Evolutionary conservation across 768 basidiomycete genomes (phyloP).

Genomic region (Hypsizygus marmoreus): DNA sequence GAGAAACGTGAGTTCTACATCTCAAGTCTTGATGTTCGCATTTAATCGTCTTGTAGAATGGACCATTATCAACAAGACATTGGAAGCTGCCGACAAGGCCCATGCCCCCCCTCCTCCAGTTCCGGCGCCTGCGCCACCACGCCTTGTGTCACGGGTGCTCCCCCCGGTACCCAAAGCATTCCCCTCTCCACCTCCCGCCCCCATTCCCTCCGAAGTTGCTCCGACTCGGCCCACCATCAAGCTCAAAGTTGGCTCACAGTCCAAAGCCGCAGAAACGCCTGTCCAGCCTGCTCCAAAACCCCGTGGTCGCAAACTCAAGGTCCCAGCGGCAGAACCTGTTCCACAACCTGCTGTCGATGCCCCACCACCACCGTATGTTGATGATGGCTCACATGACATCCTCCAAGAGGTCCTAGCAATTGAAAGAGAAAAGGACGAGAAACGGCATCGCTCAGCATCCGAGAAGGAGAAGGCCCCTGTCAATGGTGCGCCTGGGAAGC

Average conservation of each 20-base stretch:
- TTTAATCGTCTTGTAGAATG: constrained; percentile 59
- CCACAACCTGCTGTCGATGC: constrained; percentile 50
- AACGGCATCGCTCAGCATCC: constrained; percentile 44
- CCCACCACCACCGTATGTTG: constrained; percentile 67
- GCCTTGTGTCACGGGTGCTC: constrained; percentile 37
- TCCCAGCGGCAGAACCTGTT: constrained; percentile 30
- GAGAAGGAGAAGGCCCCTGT: constrained; percentile 40
- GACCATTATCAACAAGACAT: constrained; percentile 82
- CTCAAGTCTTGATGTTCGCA: background rate
- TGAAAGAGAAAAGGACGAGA: constrained; percentile 65
- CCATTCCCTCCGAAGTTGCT: constrained; percentile 18
- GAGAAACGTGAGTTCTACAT: constrained; percentile 67
- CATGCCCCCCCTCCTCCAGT: constrained; percentile 24
- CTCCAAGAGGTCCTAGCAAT: constrained; percentile 82
- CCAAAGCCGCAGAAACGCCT: constrained; percentile 26
- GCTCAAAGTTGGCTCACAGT: constrained; percentile 56
- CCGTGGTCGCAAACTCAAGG: constrained; percentile 45
- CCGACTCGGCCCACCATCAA: constrained; percentile 63
- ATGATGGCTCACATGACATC: constrained; percentile 82
- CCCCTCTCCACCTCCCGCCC: constrained; percentile 23
- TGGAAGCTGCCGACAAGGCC: constrained; percentile 64
- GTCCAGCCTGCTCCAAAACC: constrained; percentile 39
- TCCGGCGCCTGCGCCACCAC: constrained; percentile 26
- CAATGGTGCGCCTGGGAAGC: constrained; percentile 51
- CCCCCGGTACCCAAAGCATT: constrained; percentile 44